These are phyloP conservation scores for Davidsoniella eucalypti DNA, from an alignment of 2,329 filamentous ascomycete species.

Conservation along the genomic window DNA sequence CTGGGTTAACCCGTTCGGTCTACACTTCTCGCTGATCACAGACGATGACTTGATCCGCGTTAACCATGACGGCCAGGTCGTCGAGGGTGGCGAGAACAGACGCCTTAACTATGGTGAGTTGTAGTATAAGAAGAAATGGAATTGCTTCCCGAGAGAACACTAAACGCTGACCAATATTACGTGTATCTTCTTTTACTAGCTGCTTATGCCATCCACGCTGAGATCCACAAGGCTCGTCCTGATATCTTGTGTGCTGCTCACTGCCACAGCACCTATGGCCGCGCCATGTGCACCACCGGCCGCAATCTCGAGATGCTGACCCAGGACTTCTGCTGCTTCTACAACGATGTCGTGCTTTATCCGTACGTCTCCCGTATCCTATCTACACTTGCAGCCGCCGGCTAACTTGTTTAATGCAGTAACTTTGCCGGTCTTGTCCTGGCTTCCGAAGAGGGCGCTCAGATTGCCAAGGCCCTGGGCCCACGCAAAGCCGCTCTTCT, in stretches of 20 bases:
- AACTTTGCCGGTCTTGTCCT: conserved; percentile 37
- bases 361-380: not conserved
- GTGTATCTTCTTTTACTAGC: too few relatives aligned
- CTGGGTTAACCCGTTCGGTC: conserved; percentile 53
- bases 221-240: conserved; percentile 36
- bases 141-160: too few relatives aligned
- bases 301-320: conserved; percentile 48
- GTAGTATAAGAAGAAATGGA: not conserved
- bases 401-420: conserved; percentile 13
- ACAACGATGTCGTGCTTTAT: conserved; percentile 31
- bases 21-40: conserved; percentile 45
- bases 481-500: conserved; percentile 27
- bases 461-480: conserved; percentile 26
- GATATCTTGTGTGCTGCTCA: conserved; percentile 39
- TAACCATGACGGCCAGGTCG: conserved; percentile 40
- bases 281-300: conserved; percentile 44
- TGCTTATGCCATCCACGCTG: conserved; percentile 20
- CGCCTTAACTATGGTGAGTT: conserved; percentile 17
- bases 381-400: not conserved
- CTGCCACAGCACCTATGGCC: conserved; percentile 36
- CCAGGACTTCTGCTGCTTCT: conserved; percentile 45
- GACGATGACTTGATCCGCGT: conserved; percentile 52
- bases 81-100: conserved; percentile 38
- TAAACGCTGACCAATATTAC: too few relatives aligned
- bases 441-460: conserved; percentile 31